Base-by-base conservation (phyloP, 2,329 filamentous ascomycete species). In the Fusarium veterinarium region DNA sequence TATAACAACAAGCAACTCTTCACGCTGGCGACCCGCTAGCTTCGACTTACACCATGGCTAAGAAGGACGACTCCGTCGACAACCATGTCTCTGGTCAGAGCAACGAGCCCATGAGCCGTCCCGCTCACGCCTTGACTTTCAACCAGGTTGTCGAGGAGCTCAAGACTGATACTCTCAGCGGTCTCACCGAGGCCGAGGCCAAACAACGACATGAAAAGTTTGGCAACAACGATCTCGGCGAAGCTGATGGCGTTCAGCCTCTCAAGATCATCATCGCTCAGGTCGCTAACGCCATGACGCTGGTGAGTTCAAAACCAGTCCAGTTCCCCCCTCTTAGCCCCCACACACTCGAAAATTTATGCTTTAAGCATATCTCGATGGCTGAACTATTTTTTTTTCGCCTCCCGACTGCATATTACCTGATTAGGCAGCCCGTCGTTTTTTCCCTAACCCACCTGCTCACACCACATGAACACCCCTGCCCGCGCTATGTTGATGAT, bases 241-340 rank as follows among this genome's bases (percentile, higher is more conserved):
- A 82, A 38, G 77, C 79, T 40, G 79, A 82, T 56, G 78, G 86
- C 16, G 87, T 92, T 49, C 86, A 83, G 82, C 79, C 86, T 83
- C 61, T 85, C 48, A 90, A 90, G 77, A 90, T 91, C 40, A 79
- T 91, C 14, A 81, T 92, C 49, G 85, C 87, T 31, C 91, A 93
- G 78, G 83, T 93, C 60, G 90, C 90, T 58, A 93, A 93, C 77
- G 91, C 91, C 14, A 90, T 93, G 89, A 92, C 89, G 68, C 78
- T 93, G 80, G 91, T 91, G 73, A 76, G 80, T 74, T 31, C 51
- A 25, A 20, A 35, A 42, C 23, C 19, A 25, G 33, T 28, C 35
- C 40, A 44, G 30, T 6, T n/a, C 41, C 23, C 41, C 30, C n/a
- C 17, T 23, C 28, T 6, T 31, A 38, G 35, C 17, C 52, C 70